Base-by-base conservation (phyloP, 2,329 filamentous ascomycete genomes). In the Hymenoscyphus repandus region DNA sequence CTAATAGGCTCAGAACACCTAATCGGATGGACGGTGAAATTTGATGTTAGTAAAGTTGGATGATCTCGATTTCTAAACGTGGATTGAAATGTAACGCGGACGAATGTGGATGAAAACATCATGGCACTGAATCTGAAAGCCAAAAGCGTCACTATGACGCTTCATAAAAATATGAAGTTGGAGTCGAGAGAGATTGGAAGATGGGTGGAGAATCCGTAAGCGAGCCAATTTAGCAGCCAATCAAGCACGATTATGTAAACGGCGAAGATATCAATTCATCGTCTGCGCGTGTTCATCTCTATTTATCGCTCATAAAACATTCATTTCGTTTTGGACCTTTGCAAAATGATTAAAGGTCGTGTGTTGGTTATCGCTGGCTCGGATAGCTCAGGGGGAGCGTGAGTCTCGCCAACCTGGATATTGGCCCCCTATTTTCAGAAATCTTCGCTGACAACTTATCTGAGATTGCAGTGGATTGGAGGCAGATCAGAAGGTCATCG, bases 401-500 rank as follows among this genome's bases (percentile, higher is more conserved):
- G 75, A 72, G 83, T 78, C 47, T 49, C 50, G 45, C 52, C 45
- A 22, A 17, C 43, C 13, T 45, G 45, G 47, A 27, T 38, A 22
- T 41, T 39, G 30, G 47, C 37, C 33, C 45, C 41, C 30, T 5
- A 13, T 34, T 20, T 17, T n/a, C 15, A 37, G 42, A 18, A 44
- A 31, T 2, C 12, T n/a, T n/a, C 46, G 50, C 54, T 58, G 41
- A 61, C 45, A 18, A 6, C n/a, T 17, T 12, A 34, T 46, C 11
- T 15, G 18, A 20, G 20, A 39, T 53, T 33, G 32, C 63, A 96
- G 91, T 50, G 93, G 92, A 46, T 81, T 99, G 32, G 92, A 99
- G 69, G 93, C 92, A 36, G 92, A 97, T 67, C 91, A 97, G 66
- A 95, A 96, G 68, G 90, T 95, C 54, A 86, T 96, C 54, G 87